These are phyloP conservation scores for Guadua angustifolia DNA, from an alignment of 176 grass and related monocot species.

Conservation along the genomic window DNA sequence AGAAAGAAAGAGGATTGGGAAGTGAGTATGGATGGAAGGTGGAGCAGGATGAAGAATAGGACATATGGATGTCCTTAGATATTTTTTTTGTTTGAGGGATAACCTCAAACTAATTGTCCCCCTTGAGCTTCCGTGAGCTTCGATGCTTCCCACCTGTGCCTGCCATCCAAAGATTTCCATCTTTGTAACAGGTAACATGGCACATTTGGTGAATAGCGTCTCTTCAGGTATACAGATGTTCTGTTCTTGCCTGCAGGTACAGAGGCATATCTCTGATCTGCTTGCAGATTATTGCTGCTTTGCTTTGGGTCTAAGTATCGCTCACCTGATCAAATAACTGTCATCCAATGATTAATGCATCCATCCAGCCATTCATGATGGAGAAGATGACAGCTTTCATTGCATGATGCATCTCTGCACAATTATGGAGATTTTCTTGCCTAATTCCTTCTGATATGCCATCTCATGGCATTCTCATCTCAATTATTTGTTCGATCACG, in stretches of 20 bases:
- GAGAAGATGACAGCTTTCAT: background rate
- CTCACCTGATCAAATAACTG: conserved; percentile 35
- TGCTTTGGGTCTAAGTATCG: background rate
- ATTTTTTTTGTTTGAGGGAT: too few relatives aligned
- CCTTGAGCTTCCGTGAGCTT: background rate
- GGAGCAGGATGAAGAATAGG: too few relatives aligned
- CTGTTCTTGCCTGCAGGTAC: conserved; percentile 32
- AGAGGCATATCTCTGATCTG: conserved; percentile 37
- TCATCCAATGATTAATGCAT: conserved; percentile 24
- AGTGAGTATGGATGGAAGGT: too few relatives aligned
- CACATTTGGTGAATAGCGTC: background rate
- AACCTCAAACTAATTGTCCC: too few relatives aligned
- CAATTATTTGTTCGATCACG: background rate
- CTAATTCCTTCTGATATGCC: background rate
- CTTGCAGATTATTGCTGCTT: conserved; percentile 12
- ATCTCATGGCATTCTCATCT: background rate
- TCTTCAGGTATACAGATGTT: background rate
- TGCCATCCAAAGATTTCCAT: background rate
- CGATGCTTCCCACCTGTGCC: background rate
- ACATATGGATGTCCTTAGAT: too few relatives aligned
- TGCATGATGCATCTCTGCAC: background rate
- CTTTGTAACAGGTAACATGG: background rate
- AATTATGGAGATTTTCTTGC: background rate
- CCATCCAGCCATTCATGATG: background rate
- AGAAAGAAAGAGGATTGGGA: too few relatives aligned